Evolutionary conservation across 1,139 yeast genomes (phyloP).

Genomic region (Hanseniaspora sp.): DNA sequence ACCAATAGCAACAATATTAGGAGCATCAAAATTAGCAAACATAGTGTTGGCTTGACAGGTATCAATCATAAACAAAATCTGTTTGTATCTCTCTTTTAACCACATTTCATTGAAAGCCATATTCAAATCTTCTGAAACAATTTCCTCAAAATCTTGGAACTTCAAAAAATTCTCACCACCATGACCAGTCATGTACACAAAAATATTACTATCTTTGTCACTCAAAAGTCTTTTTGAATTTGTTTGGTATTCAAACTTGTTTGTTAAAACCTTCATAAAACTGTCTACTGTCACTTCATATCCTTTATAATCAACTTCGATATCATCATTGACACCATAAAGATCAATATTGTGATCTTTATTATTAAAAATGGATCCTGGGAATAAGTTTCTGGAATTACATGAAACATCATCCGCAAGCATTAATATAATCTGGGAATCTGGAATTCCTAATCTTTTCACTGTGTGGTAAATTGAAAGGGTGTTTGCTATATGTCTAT

Average conservation of each 20-base stretch:
- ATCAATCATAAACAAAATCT: conserved; percentile 92
- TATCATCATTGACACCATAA: conserved; percentile 63
- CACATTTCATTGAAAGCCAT: conserved; percentile 97
- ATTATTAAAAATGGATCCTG: conserved; percentile 91
- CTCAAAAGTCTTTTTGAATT: conserved; percentile 80
- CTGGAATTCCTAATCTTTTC: conserved; percentile 90
- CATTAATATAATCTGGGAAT: conserved; percentile 92
- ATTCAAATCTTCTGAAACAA: conserved; percentile 88
- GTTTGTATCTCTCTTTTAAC: conserved; percentile 88
- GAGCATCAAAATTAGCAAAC: conserved; percentile 87
- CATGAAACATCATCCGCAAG: conserved; percentile 95
- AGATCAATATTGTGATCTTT: conserved; percentile 88
- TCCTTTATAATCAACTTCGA: conserved; percentile 94
- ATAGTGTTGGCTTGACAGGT: conserved; percentile 98
- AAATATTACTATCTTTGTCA: conserved; percentile 86
- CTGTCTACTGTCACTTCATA: conserved; percentile 97
- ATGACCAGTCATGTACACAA: conserved; percentile 93
- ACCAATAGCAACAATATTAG: conserved; percentile 86
- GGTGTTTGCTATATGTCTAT: conserved; percentile 94
- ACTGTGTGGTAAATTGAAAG: conserved; percentile 91
- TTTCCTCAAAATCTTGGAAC: conserved; percentile 97
- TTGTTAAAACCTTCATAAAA: conserved; percentile 77
- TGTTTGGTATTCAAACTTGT: conserved; percentile 92
- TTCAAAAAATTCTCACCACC: conserved; percentile 96
- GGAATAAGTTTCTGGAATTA: conserved; percentile 88